Evolutionary conservation across 1,284 basidiomycete species (phyloP), one percentile per base, ranked within the genome.

Genomic region (Trichosporon coremiiforme): DNA sequence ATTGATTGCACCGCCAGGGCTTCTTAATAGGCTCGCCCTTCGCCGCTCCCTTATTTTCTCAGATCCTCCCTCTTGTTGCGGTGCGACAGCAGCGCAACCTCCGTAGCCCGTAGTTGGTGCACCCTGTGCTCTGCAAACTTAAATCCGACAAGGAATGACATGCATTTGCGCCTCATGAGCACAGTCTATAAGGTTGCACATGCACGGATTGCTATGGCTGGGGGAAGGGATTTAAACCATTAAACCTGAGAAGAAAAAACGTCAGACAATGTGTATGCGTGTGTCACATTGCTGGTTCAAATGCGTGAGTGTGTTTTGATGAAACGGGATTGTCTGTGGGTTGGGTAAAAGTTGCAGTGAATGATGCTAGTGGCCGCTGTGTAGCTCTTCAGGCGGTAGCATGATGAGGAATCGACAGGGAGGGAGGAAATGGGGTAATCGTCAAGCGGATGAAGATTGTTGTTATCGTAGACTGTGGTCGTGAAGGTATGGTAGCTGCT

Each of bases 101-200:
- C 47, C 47, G 47, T 53, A 2, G 47, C 47, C 47, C 47, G 47
- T 53, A 53, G 3, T 53, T 20, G 47, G 6, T 22, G n/a, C 47
- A 53, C n/a, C 47, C 47, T 22, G 15, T 33, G 4, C 6, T 53
- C 47, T 53, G n/a, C 57, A 60, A 60, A 60, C 12, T 35, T 60
- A 60, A 31, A 60, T 60, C 31, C 57, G 57, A 60, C 57, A 31
- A 60, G 31, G 57, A 60, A 33, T 33, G 31, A 60, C 57, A 60
- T 60, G 57, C 57, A 60, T 60, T 31, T 60, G 57, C 57, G 57
- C 57, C 57, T 35, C 31, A 60, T 60, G 17, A 60, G 57, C 57
- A 60, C 57, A 60, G 57, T 60, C 57, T 60, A 60, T 33, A 33
- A 60, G 57, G 57, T 17, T 33, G 57, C 57, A 60, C 57, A 60